A percentile compares a stretch with the other conserved stretches of the same genome.
These are phyloP conservation scores for Thozetella sp. DNA, from an alignment of 495 filamentous ascomycete genomes.

Conservation along the genomic window DNA sequence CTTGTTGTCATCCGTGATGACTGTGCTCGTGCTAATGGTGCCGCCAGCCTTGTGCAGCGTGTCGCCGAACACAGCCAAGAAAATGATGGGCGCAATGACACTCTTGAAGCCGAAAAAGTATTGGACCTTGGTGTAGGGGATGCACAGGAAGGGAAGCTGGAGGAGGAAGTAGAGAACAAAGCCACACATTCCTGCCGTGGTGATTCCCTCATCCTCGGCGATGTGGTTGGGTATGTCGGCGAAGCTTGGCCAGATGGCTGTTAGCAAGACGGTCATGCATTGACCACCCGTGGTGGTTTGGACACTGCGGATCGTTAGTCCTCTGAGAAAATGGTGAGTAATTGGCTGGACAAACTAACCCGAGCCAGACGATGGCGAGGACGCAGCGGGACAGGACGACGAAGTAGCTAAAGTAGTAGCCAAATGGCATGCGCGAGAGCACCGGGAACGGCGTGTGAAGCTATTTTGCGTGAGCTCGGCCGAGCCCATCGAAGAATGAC, in stretches of 20 bases:
- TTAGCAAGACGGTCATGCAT: not conserved
- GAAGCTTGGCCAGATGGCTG: not conserved
- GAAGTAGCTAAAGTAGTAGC: not conserved
- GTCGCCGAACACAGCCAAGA: not conserved
- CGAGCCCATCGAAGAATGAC: not conserved
- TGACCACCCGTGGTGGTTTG: not conserved
- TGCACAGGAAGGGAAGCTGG: not conserved
- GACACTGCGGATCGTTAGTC: not conserved
- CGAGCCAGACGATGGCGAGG: not conserved
- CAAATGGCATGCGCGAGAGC: not conserved
- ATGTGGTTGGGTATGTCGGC: not conserved
- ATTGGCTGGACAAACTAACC: not conserved
- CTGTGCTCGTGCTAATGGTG: not conserved
- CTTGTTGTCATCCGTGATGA: not conserved
- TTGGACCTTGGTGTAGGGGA: not conserved
- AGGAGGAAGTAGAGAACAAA: not conserved
- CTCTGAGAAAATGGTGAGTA: not conserved
- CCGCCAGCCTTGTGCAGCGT: not conserved
- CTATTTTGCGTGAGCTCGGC: not conserved
- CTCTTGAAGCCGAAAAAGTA: not conserved
- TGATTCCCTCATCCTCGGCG: not conserved
- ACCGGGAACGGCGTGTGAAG: not conserved
- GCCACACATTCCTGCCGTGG: not conserved
- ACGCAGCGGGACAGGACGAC: not conserved
- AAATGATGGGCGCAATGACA: not conserved